Percentiles rank a stretch among this genome's conserved stretches.
phyloP scores from a whole-genome alignment of 768 basidiomycete species.

The Leucosporidium scottii region DNA sequence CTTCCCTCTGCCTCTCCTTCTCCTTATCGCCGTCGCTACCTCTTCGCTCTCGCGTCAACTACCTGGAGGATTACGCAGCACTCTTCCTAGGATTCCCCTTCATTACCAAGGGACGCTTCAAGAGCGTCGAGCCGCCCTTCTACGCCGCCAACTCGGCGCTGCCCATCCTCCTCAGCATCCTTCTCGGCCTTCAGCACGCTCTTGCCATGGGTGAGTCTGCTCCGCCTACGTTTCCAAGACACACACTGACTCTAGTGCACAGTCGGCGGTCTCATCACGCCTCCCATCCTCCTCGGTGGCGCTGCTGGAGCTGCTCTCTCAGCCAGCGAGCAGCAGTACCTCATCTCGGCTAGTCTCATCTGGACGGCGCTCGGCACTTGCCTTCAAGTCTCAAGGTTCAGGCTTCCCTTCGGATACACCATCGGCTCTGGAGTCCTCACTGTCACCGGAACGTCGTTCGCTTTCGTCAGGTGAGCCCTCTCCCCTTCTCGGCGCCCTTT shows the following conservation, averaged over 20 bases:
- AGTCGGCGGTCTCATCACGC: constrained; percentile 64
- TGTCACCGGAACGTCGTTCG: constrained; percentile 54
- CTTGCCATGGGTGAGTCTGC: constrained; percentile 7
- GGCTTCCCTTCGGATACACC: constrained; percentile 3
- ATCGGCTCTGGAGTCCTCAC: constrained; percentile 70
- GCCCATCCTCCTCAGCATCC: constrained; percentile 52
- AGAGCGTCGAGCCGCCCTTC: constrained; percentile 2
- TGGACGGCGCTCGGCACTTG: constrained; percentile 48
- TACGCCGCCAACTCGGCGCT: constrained; percentile 1
- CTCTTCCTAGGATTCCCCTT: background rate
- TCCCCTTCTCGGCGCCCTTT: too few species aligned
- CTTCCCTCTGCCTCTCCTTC: too few species aligned
- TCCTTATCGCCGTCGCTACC: too few species aligned
- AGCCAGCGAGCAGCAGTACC: constrained; percentile 59
- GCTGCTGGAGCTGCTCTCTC: constrained; percentile 39
- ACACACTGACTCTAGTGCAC: background rate
- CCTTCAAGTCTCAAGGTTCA: constrained; percentile 59
- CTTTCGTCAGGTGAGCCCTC: constrained; percentile 2
- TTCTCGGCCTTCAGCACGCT: constrained; percentile 51
- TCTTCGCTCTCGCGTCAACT: too few species aligned
- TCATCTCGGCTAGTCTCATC: constrained; percentile 74
- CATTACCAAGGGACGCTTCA: background rate
- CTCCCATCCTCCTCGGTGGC: constrained; percentile 62
- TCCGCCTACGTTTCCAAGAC: background rate
- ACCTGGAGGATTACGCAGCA: background rate